Evolutionary conservation across 2,329 filamentous ascomycete species (phyloP).

Genomic region (Corynespora cassiicola): DNA sequence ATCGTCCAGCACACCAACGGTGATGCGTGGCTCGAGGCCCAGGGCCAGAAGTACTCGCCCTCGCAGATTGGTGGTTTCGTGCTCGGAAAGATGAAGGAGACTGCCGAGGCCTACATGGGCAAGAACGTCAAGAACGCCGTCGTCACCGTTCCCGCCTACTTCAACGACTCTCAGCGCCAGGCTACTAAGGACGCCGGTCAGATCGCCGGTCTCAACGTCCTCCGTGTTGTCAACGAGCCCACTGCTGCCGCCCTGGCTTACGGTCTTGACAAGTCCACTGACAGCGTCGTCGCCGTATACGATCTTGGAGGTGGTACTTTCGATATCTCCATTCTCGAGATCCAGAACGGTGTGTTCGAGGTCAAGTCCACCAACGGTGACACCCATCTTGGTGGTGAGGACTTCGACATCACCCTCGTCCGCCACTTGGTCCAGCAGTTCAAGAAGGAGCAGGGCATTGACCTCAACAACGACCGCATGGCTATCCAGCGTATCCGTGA

Average conservation of each 20-base stretch:
- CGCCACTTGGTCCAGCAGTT: slow-evolving; percentile 93
- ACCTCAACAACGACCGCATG: slow-evolving; percentile 92
- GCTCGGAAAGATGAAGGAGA: slow-evolving; percentile 99
- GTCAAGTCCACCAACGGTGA: slow-evolving; percentile 99
- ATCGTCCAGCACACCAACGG: slow-evolving; percentile 97
- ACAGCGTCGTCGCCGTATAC: slow-evolving; percentile 91
- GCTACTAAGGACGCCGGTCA: slow-evolving; percentile 98
- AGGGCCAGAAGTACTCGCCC: slow-evolving; percentile 93
- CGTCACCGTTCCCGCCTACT: slow-evolving; percentile 96
- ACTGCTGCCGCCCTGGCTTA: slow-evolving; percentile 96
- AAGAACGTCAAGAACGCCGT: slow-evolving; percentile 95
- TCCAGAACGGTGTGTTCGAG: slow-evolving; percentile 97
- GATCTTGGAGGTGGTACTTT: slow-evolving; percentile 99
- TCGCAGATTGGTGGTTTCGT: slow-evolving; percentile 98
- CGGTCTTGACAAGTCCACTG: slow-evolving; percentile 91
- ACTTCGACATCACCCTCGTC: slow-evolving; percentile 95
- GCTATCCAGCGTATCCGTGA: slow-evolving; percentile 99
- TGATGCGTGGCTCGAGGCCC: slow-evolving; percentile 93
- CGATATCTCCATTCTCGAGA: slow-evolving; percentile 97
- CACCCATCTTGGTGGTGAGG: slow-evolving; percentile 96
- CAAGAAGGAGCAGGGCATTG: slow-evolving; percentile 93
- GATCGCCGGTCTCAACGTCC: slow-evolving; percentile 93
- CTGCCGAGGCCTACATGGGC: slow-evolving; percentile 89
- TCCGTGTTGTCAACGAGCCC: slow-evolving; percentile 97
- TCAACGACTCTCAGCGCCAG: slow-evolving; percentile 98